Conservation (phyloP, 139 green algal species). For the Closterium sp. region DNA sequence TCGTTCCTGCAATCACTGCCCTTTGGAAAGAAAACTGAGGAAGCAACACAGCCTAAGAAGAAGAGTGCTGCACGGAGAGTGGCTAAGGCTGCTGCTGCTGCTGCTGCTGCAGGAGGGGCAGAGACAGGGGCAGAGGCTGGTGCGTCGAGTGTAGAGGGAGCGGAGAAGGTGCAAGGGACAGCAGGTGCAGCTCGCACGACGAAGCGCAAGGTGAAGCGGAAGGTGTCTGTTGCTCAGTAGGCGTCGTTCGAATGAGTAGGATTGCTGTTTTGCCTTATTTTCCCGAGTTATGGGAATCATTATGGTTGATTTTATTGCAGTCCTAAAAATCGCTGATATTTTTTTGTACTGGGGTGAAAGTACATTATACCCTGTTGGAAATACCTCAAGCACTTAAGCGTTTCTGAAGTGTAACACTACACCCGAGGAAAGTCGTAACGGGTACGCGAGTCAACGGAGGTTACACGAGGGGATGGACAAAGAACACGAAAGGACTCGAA, state of each 20-base stretch:
- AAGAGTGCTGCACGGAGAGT: not conserved
- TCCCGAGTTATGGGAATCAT: not conserved
- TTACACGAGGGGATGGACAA: too few relatives aligned
- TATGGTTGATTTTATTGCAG: not conserved
- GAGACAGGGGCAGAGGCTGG: not conserved
- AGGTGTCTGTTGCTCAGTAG: not conserved
- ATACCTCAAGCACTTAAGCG: too few relatives aligned
- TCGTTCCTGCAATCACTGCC: not conserved
- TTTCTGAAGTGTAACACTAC: too few relatives aligned
- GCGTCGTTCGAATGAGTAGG: not conserved
- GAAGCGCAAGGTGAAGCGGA: constrained; percentile 9
- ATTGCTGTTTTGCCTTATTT: not conserved
- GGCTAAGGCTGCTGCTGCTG: not conserved
- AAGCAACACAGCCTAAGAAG: not conserved
- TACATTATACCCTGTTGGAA: too few relatives aligned
- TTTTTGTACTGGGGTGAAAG: too few relatives aligned
- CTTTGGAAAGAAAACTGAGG: not conserved
- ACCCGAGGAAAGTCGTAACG: too few relatives aligned
- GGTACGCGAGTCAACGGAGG: too few relatives aligned
- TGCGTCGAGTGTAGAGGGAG: not conserved
- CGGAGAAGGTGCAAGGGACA: not conserved
- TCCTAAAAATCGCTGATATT: too few relatives aligned
- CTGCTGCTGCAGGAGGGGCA: not conserved
- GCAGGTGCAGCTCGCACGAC: not conserved
- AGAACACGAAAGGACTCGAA: too few relatives aligned